Evolutionary conservation across 73 alveolate genomes (phyloP).

Genomic region (Paramecium sexaurelia): DNA sequence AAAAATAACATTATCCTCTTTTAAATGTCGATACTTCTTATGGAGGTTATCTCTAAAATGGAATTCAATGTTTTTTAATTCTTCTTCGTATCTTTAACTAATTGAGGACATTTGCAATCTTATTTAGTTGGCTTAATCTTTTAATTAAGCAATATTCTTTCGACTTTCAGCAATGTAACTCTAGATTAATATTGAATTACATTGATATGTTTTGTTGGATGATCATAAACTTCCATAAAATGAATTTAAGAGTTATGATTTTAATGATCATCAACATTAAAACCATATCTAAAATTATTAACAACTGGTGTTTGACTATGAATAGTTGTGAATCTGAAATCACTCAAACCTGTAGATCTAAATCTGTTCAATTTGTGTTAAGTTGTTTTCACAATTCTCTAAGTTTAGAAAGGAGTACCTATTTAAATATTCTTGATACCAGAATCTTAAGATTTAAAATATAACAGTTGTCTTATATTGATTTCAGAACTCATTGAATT

Average conservation of each 20-base stretch:
- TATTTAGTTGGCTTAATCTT: neutral
- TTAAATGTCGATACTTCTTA: neutral
- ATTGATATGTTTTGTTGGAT: neutral
- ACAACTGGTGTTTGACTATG: neutral
- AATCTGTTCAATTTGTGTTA: neutral
- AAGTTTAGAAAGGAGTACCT: neutral
- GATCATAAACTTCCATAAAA: neutral
- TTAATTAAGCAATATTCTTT: neutral
- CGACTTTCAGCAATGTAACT: neutral
- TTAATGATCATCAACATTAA: neutral
- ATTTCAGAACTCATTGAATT: neutral
- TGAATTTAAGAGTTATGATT: neutral
- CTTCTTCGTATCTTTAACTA: neutral
- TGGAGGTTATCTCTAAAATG: neutral
- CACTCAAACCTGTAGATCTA: neutral
- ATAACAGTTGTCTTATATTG: neutral
- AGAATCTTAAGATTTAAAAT: neutral
- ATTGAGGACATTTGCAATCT: neutral
- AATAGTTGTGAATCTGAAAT: neutral
- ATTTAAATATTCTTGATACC: neutral
- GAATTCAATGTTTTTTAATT: neutral
- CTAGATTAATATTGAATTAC: neutral
- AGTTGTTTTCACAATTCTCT: neutral
- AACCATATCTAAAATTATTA: conserved; percentile 6
- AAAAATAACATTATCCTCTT: neutral